phyloP scores from a whole-genome alignment of 148 eudicot species.

The Heliosperma pusillum region DNA sequence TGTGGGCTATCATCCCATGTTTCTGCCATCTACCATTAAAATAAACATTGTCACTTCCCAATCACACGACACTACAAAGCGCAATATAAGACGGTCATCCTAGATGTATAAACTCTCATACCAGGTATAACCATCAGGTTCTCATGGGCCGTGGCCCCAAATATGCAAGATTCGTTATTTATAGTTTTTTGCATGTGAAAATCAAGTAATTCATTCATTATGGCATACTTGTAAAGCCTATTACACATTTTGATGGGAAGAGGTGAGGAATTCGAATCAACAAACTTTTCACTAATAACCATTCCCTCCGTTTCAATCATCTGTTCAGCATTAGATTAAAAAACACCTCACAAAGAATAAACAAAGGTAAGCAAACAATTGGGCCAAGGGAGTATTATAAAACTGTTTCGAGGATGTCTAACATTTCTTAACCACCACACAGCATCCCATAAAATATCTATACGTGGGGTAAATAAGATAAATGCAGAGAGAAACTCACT shows the following conservation, averaged over 20 bases:
- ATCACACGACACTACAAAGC: neutral
- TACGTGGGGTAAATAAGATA: neutral
- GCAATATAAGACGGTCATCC: neutral
- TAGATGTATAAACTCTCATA: neutral
- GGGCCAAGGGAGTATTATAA: too few species aligned
- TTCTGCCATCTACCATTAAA: conserved; percentile 51
- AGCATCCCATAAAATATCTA: neutral
- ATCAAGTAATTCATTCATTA: neutral
- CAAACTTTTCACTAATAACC: too few species aligned
- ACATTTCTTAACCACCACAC: neutral
- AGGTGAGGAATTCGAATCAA: too few species aligned
- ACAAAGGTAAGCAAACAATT: too few species aligned
- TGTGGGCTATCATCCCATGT: conserved; percentile 68
- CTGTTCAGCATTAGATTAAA: too few species aligned
- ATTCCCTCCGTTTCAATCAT: too few species aligned
- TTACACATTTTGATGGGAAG: neutral
- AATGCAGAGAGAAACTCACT: conserved; percentile 37
- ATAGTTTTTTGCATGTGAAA: neutral
- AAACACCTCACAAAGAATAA: too few species aligned
- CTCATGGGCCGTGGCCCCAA: neutral
- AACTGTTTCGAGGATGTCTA: too few species aligned
- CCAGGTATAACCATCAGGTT: neutral
- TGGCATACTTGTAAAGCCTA: neutral
- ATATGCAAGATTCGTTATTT: neutral
- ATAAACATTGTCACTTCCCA: neutral